Evolutionary conservation across 768 basidiomycete species (phyloP).

Genomic region (Lanmaoa rubissima): DNA sequence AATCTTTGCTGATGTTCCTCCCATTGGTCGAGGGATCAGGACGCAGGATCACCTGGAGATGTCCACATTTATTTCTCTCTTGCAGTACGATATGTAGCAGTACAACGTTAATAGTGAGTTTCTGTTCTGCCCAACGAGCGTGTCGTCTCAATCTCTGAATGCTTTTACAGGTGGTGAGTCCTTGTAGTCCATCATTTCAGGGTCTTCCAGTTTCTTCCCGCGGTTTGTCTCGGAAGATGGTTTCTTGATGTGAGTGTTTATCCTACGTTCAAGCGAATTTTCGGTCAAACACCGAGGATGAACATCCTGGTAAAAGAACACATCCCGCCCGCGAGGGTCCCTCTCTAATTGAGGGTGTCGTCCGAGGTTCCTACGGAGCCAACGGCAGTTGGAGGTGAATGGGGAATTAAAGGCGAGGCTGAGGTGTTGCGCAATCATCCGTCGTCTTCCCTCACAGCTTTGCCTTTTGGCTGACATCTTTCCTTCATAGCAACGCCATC

Average conservation of each 20-base stretch:
- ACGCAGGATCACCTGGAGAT: slow-evolving; percentile 92
- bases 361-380: slow-evolving; percentile 27
- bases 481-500: slow-evolving; percentile 1
- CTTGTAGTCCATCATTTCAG: neutral
- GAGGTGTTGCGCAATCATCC: slow-evolving; percentile 41
- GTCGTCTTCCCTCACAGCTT: neutral
- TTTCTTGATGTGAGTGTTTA: neutral
- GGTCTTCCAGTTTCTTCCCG: neutral
- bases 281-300: slow-evolving; percentile 55
- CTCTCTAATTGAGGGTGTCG: slow-evolving; percentile 31
- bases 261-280: slow-evolving; percentile 11
- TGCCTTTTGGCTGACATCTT: slow-evolving; percentile 1
- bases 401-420: slow-evolving; percentile 89
- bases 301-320: slow-evolving; percentile 88
- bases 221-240: neutral
- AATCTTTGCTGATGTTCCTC: slow-evolving; percentile 89
- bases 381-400: slow-evolving; percentile 59
- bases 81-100: slow-evolving; percentile 5
- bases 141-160: slow-evolving; percentile 1
- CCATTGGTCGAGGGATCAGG: slow-evolving; percentile 86
- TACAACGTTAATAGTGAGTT: slow-evolving; percentile 10
- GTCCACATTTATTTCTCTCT: slow-evolving; percentile 41
- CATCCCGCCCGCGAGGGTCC: slow-evolving; percentile 55
- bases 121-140: neutral
- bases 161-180: neutral